Percentiles rank a stretch among this genome's conserved stretches.
Evolutionary conservation across 2,329 filamentous ascomycete genomes (phyloP).

Genomic region (Arthroderma uncinatum): DNA sequence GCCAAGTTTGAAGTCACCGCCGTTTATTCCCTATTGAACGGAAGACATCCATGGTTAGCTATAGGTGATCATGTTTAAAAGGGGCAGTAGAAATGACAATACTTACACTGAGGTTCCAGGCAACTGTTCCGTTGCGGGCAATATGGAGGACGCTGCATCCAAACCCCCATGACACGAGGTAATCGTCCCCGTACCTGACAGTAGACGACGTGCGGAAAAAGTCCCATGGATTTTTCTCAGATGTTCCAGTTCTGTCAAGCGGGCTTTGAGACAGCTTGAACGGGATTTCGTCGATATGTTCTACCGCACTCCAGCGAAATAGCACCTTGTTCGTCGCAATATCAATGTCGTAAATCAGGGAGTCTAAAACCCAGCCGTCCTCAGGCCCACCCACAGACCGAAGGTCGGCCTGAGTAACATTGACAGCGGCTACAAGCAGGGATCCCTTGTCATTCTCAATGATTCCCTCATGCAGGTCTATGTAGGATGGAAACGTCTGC

Average conservation of each 20-base stretch:
- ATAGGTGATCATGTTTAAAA: background rate
- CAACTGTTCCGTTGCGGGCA: conserved; percentile 5
- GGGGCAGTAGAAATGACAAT: too few relatives aligned
- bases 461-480: conserved; percentile 37
- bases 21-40: conserved; percentile 10
- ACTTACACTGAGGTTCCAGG: conserved; percentile 11
- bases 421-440: conserved; percentile 34
- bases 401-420: conserved; percentile 30
- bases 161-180: conserved; percentile 11
- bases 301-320: conserved; percentile 40
- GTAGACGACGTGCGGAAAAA: conserved; percentile 13
- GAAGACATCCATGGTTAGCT: background rate
- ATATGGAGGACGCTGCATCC: conserved; percentile 7
- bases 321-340: conserved; percentile 35
- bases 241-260: background rate
- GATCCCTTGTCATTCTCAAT: conserved; percentile 29
- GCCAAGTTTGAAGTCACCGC: conserved; percentile 13
- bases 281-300: conserved; percentile 28
- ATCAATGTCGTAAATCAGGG: conserved; percentile 38
- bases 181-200: conserved; percentile 10
- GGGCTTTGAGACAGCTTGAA: conserved; percentile 1
- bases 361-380: conserved; percentile 33
- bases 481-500: conserved; percentile 16
- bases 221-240: conserved; percentile 10
- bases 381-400: conserved; percentile 26